Percentiles rank a stretch among this genome's conserved stretches.
Evolutionary conservation across 1,284 basidiomycete species (phyloP).

Genomic region (Chalciporus sp.): DNA sequence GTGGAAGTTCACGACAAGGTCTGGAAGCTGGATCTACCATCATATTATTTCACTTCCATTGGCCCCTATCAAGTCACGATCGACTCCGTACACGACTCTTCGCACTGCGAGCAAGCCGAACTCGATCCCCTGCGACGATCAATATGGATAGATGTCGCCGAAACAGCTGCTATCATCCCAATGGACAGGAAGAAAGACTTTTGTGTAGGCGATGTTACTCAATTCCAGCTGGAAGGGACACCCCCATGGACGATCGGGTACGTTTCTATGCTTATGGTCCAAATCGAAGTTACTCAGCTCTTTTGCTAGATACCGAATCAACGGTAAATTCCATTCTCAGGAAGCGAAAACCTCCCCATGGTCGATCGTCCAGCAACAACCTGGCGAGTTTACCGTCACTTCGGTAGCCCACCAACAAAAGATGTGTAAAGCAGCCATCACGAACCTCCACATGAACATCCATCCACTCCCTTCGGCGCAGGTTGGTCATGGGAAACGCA

Average conservation of each 20-base stretch:
- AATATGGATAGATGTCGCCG: slow-evolving; percentile 87
- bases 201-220: slow-evolving; percentile 89
- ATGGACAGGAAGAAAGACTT: slow-evolving; percentile 79
- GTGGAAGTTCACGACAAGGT: slow-evolving; percentile 60
- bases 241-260: slow-evolving; percentile 95
- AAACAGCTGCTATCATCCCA: slow-evolving; percentile 90
- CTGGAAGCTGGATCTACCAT: slow-evolving; percentile 79
- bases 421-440: slow-evolving; percentile 80
- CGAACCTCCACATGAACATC: slow-evolving; percentile 76
- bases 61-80: slow-evolving; percentile 83
- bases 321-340: slow-evolving; percentile 74
- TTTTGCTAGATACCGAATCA: slow-evolving; percentile 72
- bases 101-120: slow-evolving; percentile 75
- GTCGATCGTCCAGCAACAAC: slow-evolving; percentile 77
- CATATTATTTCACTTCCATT: slow-evolving; percentile 73
- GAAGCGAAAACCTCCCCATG: slow-evolving; percentile 82
- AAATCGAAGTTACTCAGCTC: slow-evolving; percentile 6
- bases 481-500: slow-evolving; percentile 82
- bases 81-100: slow-evolving; percentile 75
- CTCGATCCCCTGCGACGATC: slow-evolving; percentile 65
- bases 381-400: slow-evolving; percentile 81
- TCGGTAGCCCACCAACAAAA: slow-evolving; percentile 91
- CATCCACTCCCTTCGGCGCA: slow-evolving; percentile 87
- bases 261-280: slow-evolving; percentile 28
- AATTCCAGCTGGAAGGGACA: slow-evolving; percentile 92